Base-by-base conservation (phyloP, 768 basidiomycete genomes). In the Artomyces pyxidatus region DNA sequence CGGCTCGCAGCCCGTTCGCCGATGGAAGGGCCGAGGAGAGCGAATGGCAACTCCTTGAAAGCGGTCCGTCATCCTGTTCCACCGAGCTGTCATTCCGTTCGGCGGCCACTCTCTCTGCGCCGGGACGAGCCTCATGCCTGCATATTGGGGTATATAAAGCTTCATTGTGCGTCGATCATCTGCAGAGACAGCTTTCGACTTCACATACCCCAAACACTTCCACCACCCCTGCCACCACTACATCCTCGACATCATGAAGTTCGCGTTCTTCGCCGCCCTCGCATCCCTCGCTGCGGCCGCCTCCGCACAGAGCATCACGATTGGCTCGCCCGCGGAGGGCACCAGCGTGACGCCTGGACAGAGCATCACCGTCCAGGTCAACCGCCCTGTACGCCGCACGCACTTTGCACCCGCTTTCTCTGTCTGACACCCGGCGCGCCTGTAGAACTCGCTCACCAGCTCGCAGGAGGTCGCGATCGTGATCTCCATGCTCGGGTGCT, bases 381-480 rank as follows among this genome's bases (percentile, higher is more conserved):
- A 63, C 44, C 54, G 60, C 11, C 68, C 69, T 1, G 67, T 70
- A 51, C 28, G 64, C 54, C 35, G 39, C 5, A 0, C 3, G 23
- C 35, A 1, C 32, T 35, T 17, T 41, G 16, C 26, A 12, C 43
- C 28, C 48, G 16, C 44, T 10, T 39, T 19, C 25, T 37, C 22
- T 10, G 22, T 37, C 10, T 8, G 16, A 38, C 38, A 11, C 16
- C 38, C 14, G 37, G n/a, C n/a, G n/a, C n/a, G n/a, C n/a, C 10
- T 10, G 12, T 45, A 67, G 59, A 61, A 60, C 57, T 60, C 61
- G 4, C 59, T 67, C 6, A 60, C 62, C 8, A 53, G 59, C 48
- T 65, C 65, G 10, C 45, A 53, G 12, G 68, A 71, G 42, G 63
- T 68, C 28, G 65, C 60, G 3, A 47, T 69, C 37, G 65, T 63